Base-by-base conservation (phyloP, 768 basidiomycete species). In the Kondoa subrosea region DNA sequence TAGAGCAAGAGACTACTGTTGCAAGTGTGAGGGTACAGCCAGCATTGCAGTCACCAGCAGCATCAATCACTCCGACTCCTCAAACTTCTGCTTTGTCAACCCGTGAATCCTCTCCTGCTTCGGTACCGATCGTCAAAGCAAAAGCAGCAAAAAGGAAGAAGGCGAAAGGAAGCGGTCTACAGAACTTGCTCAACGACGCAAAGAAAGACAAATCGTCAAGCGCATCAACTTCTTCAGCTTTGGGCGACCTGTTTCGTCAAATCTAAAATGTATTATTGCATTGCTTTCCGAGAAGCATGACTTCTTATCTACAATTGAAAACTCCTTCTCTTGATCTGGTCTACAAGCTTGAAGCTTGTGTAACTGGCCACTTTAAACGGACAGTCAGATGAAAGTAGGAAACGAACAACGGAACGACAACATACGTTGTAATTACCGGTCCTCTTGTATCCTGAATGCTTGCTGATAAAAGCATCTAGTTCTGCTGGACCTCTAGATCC, bases 401-500 rank as follows among this genome's bases (percentile, higher is more conserved):
- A n/a, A 56, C 25, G 58, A 25, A 59, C 8, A 4, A 25, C 14
- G 58, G 30, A 59, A 59, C 29, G 25, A 15, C 56, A 59, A 27
- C 61, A 31, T 32, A 63, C 61, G 15, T 60, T 27, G 21, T 60
- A 40, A 16, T 62, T n/a, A 25, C 34, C 31, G 31, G 25, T 34
- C 59, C 67, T 31, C 57, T 58, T 50, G 71, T 71, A 72, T 21
- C 71, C 72, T 3, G 64, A 91, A 75, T 85, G 86, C 76, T 83
- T 84, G 65, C 70, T 72, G 71, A 87, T 85, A 76, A 91, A 99
- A 0, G 76, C 78, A 26, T 89, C 88, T 50, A 96, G 80, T 75
- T 86, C 82, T 72, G 84, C 84, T 0, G 93, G 95, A n/a, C 92
- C 95, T 69, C 95, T 85, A 68, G 91, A 91, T 58, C 95, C 95